Evolutionary conservation across 495 filamentous ascomycete species (phyloP), one percentile per base, ranked within the genome.

Genomic region (Xylaria sp.): DNA sequence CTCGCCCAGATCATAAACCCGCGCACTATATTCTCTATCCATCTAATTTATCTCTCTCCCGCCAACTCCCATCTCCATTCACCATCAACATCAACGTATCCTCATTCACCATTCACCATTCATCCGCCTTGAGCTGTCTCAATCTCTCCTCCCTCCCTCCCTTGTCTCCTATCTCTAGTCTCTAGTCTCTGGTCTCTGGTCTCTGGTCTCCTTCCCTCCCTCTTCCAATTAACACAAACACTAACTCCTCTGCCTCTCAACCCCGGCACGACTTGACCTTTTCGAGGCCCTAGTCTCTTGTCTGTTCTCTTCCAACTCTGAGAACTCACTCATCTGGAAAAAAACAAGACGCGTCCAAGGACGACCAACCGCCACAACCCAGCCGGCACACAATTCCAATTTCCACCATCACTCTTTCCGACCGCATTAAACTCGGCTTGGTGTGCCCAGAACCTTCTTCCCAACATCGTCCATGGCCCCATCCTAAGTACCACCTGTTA

Each of bases 301-400:
- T 68, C 8, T 33, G 46, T 48, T 65, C 48, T 17, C 41, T 40
- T 29, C 21, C 58, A 48, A 29, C 44, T 19, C 29, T 46, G 37
- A 29, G 15, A 66, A 40, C 29, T 52, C 62, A 19, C n/a, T n/a
- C n/a, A 40, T 21, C 40, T 6, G 59, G 26, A 62, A 1, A n/a
- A n/a, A 35, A 67, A 55, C 11, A 55, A n/a, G 62, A 62, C 67
- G 67, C 67, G 67, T 69, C 67, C 15, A 55, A 15, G 46, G 14
- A 59, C 5, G 8, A 61, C 19, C 7, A 68, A 58, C 52, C 40
- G 40, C 65, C 65, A 46, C 65, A 17, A 9, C 65, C 66, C 41
- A 52, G 26, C 15, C 24, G 24, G 24, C 57, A 62, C 4, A 67
- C 15, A 58, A 61, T 61, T 52, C 19, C 55, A 69, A 40, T 62